phyloP scores from a whole-genome alignment of 495 filamentous ascomycete genomes.

The Talaromyces nanjingensis region DNA sequence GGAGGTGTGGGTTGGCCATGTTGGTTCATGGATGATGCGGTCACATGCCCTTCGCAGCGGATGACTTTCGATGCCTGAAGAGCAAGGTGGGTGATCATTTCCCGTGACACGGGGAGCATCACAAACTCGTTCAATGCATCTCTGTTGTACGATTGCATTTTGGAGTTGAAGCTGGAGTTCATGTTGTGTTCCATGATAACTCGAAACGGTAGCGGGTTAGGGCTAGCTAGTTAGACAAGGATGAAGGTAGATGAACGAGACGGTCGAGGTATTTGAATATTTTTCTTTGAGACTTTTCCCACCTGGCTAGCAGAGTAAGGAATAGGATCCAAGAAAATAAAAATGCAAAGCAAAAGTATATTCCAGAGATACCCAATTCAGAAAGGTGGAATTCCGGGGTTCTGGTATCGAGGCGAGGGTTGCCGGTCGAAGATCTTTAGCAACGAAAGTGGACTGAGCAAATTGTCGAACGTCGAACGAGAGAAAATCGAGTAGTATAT shows the following conservation, averaged over 20 bases:
- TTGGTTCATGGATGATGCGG: constrained; percentile 35
- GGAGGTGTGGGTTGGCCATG: constrained; percentile 62
- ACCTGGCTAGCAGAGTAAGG: constrained; percentile 7
- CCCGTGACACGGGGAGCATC: constrained; percentile 66
- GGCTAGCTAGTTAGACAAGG: constrained; percentile 9
- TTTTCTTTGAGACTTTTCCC: constrained; percentile 1
- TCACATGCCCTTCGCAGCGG: constrained; percentile 65
- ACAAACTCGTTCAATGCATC: constrained; percentile 87
- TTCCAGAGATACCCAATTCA: neutral
- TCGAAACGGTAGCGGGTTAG: constrained; percentile 6
- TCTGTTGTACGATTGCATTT: constrained; percentile 52
- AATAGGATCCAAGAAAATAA: constrained; percentile 9
- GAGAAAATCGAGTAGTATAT: neutral
- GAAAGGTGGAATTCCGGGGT: neutral
- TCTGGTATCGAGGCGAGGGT: neutral
- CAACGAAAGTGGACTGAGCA: neutral
- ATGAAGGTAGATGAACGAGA: constrained; percentile 9
- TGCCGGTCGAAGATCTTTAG: neutral
- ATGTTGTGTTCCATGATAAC: constrained; percentile 27
- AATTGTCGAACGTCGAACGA: neutral
- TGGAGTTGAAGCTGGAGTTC: constrained; percentile 14
- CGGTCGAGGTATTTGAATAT: neutral
- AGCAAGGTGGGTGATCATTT: constrained; percentile 84
- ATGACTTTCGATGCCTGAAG: constrained; percentile 80
- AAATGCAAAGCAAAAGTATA: constrained; percentile 4